Percentiles rank a stretch among this genome's conserved stretches.
These are phyloP conservation scores for Neoboletus brunneissimus DNA, from an alignment of 768 basidiomycete genomes.

Conservation along the genomic window DNA sequence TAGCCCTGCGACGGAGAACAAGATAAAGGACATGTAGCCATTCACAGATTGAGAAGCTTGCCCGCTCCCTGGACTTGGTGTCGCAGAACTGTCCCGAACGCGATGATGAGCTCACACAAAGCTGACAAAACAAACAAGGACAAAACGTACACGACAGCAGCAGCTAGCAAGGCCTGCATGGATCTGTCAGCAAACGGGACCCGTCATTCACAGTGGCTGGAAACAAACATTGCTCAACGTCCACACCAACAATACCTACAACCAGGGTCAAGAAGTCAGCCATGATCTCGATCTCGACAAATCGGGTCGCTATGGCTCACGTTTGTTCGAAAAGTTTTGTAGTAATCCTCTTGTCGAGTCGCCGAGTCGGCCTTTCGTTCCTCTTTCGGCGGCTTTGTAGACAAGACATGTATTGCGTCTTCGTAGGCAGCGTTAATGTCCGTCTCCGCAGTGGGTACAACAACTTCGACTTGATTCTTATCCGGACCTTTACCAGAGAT, in stretches of 20 bases:
- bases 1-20: conserved; percentile 85
- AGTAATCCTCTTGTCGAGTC: conserved; percentile 82
- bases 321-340: conserved; percentile 86
- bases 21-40: conserved; percentile 85
- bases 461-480: conserved; percentile 83
- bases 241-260: conserved; percentile 79
- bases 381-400: conserved; percentile 72
- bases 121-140: background rate
- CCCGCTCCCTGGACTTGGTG: conserved; percentile 47
- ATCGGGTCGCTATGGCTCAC: conserved; percentile 31
- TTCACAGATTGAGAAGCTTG: conserved; percentile 58
- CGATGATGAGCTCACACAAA: background rate
- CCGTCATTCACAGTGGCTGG: conserved; percentile 20
- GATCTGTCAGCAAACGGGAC: conserved; percentile 11
- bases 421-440: conserved; percentile 91
- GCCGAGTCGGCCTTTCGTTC: conserved; percentile 58
- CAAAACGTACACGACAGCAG: conserved; percentile 65
- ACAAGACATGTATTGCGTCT: conserved; percentile 81
- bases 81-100: conserved; percentile 29
- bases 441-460: conserved; percentile 80
- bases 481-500: conserved; percentile 57
- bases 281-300: background rate
- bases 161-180: conserved; percentile 63
- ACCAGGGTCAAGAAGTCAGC: conserved; percentile 11
- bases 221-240: conserved; percentile 72